Evolutionary conservation across 192 early-diverging fungal genomes (phyloP), one percentile per base, ranked within the genome.

Genomic region (Coemansia sp.): DNA sequence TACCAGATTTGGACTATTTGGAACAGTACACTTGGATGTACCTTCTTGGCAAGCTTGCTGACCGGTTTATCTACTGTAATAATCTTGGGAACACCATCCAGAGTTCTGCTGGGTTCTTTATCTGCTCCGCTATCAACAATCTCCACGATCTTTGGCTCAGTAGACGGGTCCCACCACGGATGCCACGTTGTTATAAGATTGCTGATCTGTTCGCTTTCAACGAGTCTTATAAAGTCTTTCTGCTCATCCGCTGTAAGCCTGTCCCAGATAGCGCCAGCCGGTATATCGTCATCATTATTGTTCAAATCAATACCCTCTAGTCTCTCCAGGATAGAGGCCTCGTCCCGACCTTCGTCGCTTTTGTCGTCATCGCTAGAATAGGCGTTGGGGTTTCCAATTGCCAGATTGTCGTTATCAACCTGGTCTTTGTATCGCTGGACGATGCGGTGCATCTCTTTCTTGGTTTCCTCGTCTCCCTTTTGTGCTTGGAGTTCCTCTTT

Each of bases 1-100:
- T 72, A 61, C 71, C 65, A 54, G 10, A 73, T 32, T 58, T 82
- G 79, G 2, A 56, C 56, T 11, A 82, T 72, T 65, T 82, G 79
- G 37, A 75, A 68, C 17, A 82, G 44, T 10, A 82, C 79, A 19
- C 79, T 82, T 11, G 79, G 79, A 40, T 82, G 79, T 16, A 82
- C 79, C 25, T 37, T 25, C 38, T 58, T 58, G 25, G 56, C 39
- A 39, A 58, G 56, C 39, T 40, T 58, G 5, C 10, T 58, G 13
- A 82, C 71, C 2, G 79, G 71, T 12, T 69, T 65, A n/a, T 68
- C 74, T 25, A 73, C 70, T 11, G 67, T 41, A n/a, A 66, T 48
- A 11, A 76, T 61, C 20, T 19, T 17, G 2, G 72, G 72, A 4
- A 72, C 38, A 11, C 5, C 56, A 11, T 43, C 40, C 32, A 45